A percentile compares a stretch with the other conserved stretches of the same genome.
These are phyloP conservation scores for Albugo laibachii DNA, from an alignment of 352 stramenopile species.

Conservation along the genomic window DNA sequence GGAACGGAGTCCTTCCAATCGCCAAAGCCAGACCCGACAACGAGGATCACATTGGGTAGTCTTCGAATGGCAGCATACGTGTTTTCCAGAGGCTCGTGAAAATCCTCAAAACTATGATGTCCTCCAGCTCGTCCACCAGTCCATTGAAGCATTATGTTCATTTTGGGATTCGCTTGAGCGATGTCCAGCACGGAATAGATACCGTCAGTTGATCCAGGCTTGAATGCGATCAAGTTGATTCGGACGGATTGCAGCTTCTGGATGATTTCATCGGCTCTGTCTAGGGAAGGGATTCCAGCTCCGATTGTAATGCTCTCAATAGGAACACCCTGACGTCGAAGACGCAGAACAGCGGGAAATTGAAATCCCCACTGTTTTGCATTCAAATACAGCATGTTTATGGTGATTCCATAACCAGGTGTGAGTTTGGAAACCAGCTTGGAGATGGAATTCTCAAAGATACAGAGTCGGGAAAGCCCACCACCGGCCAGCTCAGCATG, in stretches of 20 bases:
- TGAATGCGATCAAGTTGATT: constrained; percentile 71
- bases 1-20: constrained; percentile 59
- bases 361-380: constrained; percentile 79
- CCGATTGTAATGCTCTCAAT: constrained; percentile 82
- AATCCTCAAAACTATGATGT: constrained; percentile 80
- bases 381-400: constrained; percentile 84
- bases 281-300: constrained; percentile 57
- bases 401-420: constrained; percentile 45
- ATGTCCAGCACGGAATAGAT: constrained; percentile 70
- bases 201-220: constrained; percentile 56
- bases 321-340: constrained; percentile 51
- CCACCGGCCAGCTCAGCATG: constrained; percentile 57
- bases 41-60: constrained; percentile 61
- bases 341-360: constrained; percentile 71
- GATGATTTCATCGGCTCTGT: constrained; percentile 68
- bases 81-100: constrained; percentile 50
- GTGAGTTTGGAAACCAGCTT: constrained; percentile 53
- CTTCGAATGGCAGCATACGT: constrained; percentile 63
- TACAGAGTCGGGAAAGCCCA: constrained; percentile 36
- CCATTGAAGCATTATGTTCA: constrained; percentile 78
- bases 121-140: constrained; percentile 66
- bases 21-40: constrained; percentile 74
- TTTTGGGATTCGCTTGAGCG: constrained; percentile 23
- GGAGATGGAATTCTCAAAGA: constrained; percentile 47
- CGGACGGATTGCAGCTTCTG: constrained; percentile 28